These are phyloP conservation scores for Picocystis salinarum DNA, from an alignment of 139 green algal genomes.

Conservation along the genomic window DNA sequence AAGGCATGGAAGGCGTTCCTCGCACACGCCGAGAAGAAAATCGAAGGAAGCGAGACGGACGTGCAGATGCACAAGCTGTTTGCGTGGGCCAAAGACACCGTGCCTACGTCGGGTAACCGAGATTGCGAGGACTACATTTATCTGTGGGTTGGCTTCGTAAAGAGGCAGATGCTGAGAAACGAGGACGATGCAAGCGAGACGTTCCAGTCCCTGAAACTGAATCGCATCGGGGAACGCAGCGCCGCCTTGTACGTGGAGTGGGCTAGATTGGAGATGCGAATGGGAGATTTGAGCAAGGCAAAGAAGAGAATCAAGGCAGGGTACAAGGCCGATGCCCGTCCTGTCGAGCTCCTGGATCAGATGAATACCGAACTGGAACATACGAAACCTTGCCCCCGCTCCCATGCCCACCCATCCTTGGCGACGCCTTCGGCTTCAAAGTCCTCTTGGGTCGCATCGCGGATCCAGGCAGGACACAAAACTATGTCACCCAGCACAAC, in stretches of 20 bases:
- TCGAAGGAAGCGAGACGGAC: background rate
- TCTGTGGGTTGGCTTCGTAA: constrained; percentile 59
- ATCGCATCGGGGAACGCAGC: constrained; percentile 31
- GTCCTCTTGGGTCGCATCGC: too few species aligned
- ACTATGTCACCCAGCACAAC: too few species aligned
- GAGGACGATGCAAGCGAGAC: constrained; percentile 64
- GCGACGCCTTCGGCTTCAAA: too few species aligned
- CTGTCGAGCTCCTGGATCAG: too few species aligned
- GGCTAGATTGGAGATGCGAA: constrained; percentile 58
- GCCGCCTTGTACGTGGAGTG: constrained; percentile 50
- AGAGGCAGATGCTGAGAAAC: constrained; percentile 28
- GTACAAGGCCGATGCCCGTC: too few species aligned
- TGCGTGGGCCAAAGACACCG: constrained; percentile 35
- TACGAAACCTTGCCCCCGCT: too few species aligned
- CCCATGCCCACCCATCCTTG: too few species aligned
- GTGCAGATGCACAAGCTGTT: constrained; percentile 23
- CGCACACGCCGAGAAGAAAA: background rate
- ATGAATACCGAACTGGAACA: too few species aligned
- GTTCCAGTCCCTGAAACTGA: constrained; percentile 64
- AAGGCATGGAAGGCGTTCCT: constrained; percentile 36
- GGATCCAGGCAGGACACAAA: too few species aligned
- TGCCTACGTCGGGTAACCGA: constrained; percentile 35
- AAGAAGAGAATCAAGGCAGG: constrained; percentile 8
- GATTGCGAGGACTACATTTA: constrained; percentile 34
- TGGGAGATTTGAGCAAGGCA: constrained; percentile 18